phyloP scores from a whole-genome alignment of 805 yeast species.

The Metschnikowia shivogae region DNA sequence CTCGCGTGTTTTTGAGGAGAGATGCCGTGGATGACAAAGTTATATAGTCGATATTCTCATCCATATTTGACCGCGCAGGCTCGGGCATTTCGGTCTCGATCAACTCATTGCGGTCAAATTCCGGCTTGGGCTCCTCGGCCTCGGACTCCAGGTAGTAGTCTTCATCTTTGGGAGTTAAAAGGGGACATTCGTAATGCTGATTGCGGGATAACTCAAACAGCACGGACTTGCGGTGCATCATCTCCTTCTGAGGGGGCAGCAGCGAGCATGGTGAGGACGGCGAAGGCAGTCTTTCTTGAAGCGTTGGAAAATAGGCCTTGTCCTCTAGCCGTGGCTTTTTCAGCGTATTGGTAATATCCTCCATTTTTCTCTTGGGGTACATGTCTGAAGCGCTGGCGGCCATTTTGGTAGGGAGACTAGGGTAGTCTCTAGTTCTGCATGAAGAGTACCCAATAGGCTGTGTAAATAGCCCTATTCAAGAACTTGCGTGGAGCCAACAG shows the following conservation, averaged over 20 bases:
- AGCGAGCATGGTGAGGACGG: conserved; percentile 24
- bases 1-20: conserved; percentile 22
- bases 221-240: conserved; percentile 24
- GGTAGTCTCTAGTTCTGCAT: conserved; percentile 1
- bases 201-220: conserved; percentile 25
- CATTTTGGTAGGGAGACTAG: conserved; percentile 18
- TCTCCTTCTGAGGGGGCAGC: conserved; percentile 19
- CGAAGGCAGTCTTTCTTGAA: conserved; percentile 25
- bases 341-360: conserved; percentile 33
- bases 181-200: conserved; percentile 31
- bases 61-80: conserved; percentile 10
- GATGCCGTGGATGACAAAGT: conserved; percentile 32
- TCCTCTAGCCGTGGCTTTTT: conserved; percentile 23
- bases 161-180: conserved; percentile 42
- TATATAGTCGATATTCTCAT: conserved; percentile 34
- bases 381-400: conserved; percentile 32
- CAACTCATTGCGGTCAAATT: background rate
- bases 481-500: too few species aligned
- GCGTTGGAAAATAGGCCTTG: conserved; percentile 14
- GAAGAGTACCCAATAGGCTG: conserved; percentile 1
- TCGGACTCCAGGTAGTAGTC: conserved; percentile 30
- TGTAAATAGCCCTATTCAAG: background rate
- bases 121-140: conserved; percentile 6
- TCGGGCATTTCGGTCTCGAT: background rate
- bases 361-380: conserved; percentile 32